phyloP scores from a whole-genome alignment of 371 early-diverging fungal species.

The Chytridiales sp. region DNA sequence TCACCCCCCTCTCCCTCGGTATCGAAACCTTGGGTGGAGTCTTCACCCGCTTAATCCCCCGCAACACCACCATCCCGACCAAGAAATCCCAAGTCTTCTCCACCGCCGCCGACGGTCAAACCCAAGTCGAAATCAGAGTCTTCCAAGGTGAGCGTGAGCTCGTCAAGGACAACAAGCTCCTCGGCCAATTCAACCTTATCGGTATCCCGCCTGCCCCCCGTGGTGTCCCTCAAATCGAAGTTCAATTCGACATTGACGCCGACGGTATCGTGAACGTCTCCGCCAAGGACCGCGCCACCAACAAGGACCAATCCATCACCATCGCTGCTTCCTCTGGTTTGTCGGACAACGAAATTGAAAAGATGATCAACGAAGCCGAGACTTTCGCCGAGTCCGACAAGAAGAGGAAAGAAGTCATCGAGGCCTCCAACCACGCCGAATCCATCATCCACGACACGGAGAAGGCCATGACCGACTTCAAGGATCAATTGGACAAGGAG shows the following conservation, averaged over 20 bases:
- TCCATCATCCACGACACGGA: slow-evolving; percentile 87
- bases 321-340: slow-evolving; percentile 97
- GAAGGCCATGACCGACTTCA: slow-evolving; percentile 91
- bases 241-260: slow-evolving; percentile 98
- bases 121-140: slow-evolving; percentile 95
- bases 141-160: slow-evolving; percentile 99
- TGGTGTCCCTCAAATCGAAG: slow-evolving; percentile 88
- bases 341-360: slow-evolving; percentile 92
- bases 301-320: slow-evolving; percentile 93
- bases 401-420: slow-evolving; percentile 87
- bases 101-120: slow-evolving; percentile 99
- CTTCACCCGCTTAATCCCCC: slow-evolving; percentile 95
- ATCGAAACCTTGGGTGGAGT: slow-evolving; percentile 97
- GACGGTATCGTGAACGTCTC: slow-evolving; percentile 98
- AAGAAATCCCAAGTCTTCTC: slow-evolving; percentile 99
- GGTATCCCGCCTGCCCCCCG: slow-evolving; percentile 67
- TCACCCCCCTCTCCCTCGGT: slow-evolving; percentile 97
- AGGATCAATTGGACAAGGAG: slow-evolving; percentile 82
- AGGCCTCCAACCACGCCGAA: slow-evolving; percentile 92
- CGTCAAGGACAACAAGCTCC: slow-evolving; percentile 94
- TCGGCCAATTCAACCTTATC: slow-evolving; percentile 94
- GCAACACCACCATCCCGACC: slow-evolving; percentile 99
- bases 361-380: slow-evolving; percentile 94
- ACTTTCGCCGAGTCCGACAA: slow-evolving; percentile 88
- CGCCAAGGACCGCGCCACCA: slow-evolving; percentile 97